Evolutionary conservation across 192 early-diverging fungal species (phyloP), one percentile per base, ranked within the genome.

Genomic region (Glomus cerebriforme): DNA sequence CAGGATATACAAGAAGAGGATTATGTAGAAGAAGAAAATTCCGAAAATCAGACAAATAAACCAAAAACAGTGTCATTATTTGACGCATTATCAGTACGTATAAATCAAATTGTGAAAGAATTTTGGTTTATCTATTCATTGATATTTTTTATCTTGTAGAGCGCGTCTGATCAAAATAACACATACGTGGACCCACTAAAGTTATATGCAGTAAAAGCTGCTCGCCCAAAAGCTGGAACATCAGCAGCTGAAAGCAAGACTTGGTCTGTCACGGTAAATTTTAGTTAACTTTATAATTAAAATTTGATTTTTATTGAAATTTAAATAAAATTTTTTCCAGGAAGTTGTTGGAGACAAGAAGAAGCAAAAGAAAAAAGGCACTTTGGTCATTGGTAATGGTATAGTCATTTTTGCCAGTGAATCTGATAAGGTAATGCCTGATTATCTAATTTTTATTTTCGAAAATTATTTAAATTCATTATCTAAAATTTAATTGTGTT

Each of bases 291-390:
- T 37, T 59, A 77, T 31, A 54, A 60, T 45, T 82, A 10, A 74
- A 73, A 39, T 39, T 9, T 37, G 39, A 22, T 45, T 54, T 24
- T 24, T 22, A 15, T 31, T n/a, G 27, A 63, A 49, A 29, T 12
- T 78, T 73, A 17, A 71, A 49, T 70, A 39, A 24, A 15, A 32
- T 45, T 54, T 47, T 37, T 26, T 49, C 34, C 82, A 89, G 71
- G 90, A 92, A 85, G 77, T 87, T 37, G 32, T 67, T 37, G 32
- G 19, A 64, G 92, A 92, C 81, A 93, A 93, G 77, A 95, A 95
- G 80, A 93, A 93, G 78, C 91, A 90, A 80, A 89, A 89, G 70
- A 86, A 85, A 35, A 90, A 89, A 73, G 90, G 93, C n/a, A 90
- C 84, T 15, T 80, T 95, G 64, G 86, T 87, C 32, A 81, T 93